Conservation (phyloP, 192 early-diverging fungal genomes). For the Haplosporangium gracile region DNA sequence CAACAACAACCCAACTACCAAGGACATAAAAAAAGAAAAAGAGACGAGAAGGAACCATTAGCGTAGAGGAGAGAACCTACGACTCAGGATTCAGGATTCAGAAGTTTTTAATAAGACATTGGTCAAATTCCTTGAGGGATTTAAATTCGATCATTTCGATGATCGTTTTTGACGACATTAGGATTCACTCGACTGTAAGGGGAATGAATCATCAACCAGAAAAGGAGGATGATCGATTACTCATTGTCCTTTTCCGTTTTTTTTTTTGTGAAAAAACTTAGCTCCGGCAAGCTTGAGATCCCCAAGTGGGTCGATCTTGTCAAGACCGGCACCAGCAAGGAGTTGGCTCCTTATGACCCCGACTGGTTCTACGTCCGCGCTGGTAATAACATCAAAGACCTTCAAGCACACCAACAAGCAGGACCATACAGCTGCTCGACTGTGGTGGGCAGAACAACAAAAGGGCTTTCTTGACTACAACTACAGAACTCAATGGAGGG, state of each 20-base stretch:
- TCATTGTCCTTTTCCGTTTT: background rate
- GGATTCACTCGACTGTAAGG: slow-evolving; percentile 3
- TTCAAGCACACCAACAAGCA: slow-evolving; percentile 96
- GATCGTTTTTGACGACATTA: background rate
- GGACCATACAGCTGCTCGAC: slow-evolving; percentile 61
- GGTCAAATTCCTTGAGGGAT: no score
- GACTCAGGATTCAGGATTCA: background rate
- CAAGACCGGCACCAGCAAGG: slow-evolving; percentile 98
- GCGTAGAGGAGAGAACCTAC: background rate
- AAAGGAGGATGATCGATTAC: slow-evolving; percentile 4
- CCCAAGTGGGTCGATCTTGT: slow-evolving; percentile 99
- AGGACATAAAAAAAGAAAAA: background rate
- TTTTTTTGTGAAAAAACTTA: slow-evolving; percentile 15
- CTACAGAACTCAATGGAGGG: slow-evolving; percentile 77
- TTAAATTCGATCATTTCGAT: slow-evolving; percentile 2
- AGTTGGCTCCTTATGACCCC: slow-evolving; percentile 96
- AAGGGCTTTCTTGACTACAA: background rate
- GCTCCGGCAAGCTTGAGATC: slow-evolving; percentile 96
- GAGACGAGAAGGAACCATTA: background rate
- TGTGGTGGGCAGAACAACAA: background rate
- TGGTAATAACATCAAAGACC: slow-evolving; percentile 63
- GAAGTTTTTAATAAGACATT: background rate
- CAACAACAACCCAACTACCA: no score
- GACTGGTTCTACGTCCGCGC: slow-evolving; percentile 99
- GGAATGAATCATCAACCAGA: slow-evolving; percentile 42